phyloP scores from a whole-genome alignment of 148 eudicot genomes.

The Vaccinium corymbosum region DNA sequence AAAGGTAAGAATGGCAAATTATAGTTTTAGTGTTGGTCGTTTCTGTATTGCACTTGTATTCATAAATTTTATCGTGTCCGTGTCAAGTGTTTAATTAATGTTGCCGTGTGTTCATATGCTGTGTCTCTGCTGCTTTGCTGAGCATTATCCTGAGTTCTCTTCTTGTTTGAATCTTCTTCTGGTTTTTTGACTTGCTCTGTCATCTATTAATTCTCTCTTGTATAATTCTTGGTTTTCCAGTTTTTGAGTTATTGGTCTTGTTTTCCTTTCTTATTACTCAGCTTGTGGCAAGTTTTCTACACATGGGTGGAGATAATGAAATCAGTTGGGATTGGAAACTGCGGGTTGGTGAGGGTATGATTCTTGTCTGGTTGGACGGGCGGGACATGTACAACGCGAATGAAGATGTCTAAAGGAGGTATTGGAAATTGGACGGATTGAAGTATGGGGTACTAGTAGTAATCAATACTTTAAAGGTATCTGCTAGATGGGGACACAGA shows the following conservation, averaged over 20 bases:
- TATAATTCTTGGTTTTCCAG: neutral
- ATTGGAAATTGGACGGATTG: conserved; percentile 7
- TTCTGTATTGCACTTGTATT: neutral
- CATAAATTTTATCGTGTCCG: neutral
- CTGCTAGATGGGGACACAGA: neutral
- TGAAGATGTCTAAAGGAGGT: conserved; percentile 6
- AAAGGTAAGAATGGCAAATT: neutral
- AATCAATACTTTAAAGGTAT: neutral
- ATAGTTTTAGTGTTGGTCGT: neutral
- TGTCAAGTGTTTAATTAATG: neutral
- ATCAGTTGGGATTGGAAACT: conserved; percentile 23
- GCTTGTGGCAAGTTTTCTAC: conserved; percentile 25
- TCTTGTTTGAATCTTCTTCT: neutral
- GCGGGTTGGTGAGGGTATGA: conserved; percentile 15
- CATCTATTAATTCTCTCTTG: neutral
- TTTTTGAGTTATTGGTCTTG: neutral
- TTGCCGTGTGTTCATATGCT: neutral
- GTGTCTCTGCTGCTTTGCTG: neutral
- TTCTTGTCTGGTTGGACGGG: conserved; percentile 28
- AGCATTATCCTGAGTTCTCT: neutral
- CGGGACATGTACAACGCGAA: conserved; percentile 11
- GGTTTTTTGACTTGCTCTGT: neutral
- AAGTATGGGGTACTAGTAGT: neutral
- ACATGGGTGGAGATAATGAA: conserved; percentile 26
- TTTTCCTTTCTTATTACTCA: conserved; percentile 17